Evolutionary conservation across 2,329 filamentous ascomycete species (phyloP).

Genomic region (Colletotrichum coccodes): DNA sequence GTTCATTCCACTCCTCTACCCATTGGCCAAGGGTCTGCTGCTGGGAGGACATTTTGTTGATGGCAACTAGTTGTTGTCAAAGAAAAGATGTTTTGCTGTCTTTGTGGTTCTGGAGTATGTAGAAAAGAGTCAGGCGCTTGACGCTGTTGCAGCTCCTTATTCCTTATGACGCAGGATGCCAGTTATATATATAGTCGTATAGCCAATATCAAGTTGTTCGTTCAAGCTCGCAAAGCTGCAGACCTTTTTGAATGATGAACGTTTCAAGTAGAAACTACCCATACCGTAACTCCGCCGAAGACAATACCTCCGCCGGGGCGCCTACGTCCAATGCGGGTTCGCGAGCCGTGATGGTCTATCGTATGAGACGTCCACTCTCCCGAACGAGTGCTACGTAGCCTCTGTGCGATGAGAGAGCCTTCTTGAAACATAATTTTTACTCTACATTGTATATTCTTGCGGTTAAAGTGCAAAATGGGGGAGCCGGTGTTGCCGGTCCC

Average conservation of each 20-base stretch:
- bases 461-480: neutral
- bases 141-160: neutral
- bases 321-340: no score
- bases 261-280: no score
- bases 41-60: neutral
- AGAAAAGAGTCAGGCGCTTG: neutral
- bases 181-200: neutral
- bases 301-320: no score
- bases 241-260: no score
- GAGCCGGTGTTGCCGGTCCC: neutral
- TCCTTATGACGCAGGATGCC: neutral
- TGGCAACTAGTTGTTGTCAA: no score
- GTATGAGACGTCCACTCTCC: no score
- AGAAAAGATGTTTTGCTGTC: neutral
- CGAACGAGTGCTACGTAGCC: no score
- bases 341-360: no score
- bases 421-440: neutral
- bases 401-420: no score
- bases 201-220: neutral
- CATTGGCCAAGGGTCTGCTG: neutral
- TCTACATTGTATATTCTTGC: neutral
- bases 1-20: neutral
- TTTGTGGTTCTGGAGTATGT: neutral
- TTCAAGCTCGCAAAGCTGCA: neutral
- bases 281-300: no score